These are phyloP conservation scores for Neurospora sp. DNA, from an alignment of 2,329 filamentous ascomycete species.

Conservation along the genomic window DNA sequence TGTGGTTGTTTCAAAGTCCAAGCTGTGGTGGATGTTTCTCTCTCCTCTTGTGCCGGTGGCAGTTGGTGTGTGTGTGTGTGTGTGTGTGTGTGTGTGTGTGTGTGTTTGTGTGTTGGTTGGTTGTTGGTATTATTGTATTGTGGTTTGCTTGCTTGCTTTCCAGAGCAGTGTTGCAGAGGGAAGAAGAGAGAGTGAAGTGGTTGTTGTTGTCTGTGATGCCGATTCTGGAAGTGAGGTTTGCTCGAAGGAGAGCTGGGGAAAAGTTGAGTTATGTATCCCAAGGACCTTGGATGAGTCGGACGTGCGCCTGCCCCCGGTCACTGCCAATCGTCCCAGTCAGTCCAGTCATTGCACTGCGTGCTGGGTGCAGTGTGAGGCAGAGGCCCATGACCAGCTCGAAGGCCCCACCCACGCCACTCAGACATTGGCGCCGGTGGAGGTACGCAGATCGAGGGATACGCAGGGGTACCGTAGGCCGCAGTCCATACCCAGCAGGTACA, in stretches of 20 bases:
- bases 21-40: background rate
- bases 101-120: conserved; percentile 2
- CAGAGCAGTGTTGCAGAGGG: background rate
- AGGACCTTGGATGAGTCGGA: conserved; percentile 1
- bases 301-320: background rate
- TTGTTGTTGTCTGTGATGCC: conserved; percentile 13
- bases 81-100: conserved; percentile 4
- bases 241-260: conserved; percentile 14
- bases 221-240: conserved; percentile 13
- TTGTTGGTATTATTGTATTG: conserved; percentile 7
- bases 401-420: conserved; percentile 16
- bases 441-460: conserved; percentile 7
- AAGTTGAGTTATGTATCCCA: conserved; percentile 16
- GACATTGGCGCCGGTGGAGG: conserved; percentile 14
- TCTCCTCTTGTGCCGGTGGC: background rate
- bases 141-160: background rate
- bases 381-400: conserved; percentile 20
- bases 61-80: conserved; percentile 3
- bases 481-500: conserved; percentile 7
- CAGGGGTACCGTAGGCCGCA: conserved; percentile 11
- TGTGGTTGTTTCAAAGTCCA: background rate
- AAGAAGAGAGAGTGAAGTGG: conserved; percentile 13
- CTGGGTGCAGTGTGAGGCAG: conserved; percentile 9
- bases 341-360: background rate
- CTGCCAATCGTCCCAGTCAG: background rate